Evolutionary conservation across 768 basidiomycete species (phyloP).

Genomic region (Leccinum barrowsii): DNA sequence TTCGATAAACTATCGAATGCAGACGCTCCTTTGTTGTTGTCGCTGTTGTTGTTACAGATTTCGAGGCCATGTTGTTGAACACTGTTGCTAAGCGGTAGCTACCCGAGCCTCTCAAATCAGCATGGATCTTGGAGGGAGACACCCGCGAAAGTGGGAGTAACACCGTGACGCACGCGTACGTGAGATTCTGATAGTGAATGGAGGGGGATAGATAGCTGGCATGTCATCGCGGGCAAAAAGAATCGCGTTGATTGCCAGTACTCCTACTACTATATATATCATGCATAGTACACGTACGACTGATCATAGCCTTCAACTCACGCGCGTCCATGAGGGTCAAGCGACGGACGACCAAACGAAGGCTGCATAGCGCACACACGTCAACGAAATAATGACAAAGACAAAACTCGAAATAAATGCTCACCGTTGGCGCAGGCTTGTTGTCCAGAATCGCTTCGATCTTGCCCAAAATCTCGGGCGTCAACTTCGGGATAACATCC

Average conservation of each 20-base stretch:
- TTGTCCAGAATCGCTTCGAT: constrained; percentile 51
- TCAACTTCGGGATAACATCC: constrained; percentile 51
- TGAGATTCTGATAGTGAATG: background rate
- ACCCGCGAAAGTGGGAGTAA: no score
- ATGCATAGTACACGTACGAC: background rate
- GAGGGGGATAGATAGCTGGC: background rate
- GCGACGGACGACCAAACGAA: constrained; percentile 25
- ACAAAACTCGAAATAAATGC: constrained; percentile 6
- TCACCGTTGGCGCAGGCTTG: constrained; percentile 31
- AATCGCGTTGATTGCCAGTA: background rate
- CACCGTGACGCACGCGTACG: no score
- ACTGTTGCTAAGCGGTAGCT: no score
- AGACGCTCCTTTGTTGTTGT: no score
- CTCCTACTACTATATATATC: background rate
- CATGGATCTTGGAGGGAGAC: no score
- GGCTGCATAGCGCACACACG: constrained; percentile 13
- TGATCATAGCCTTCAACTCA: constrained; percentile 2
- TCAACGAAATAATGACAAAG: background rate
- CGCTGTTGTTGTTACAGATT: no score
- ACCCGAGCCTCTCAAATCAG: no score
- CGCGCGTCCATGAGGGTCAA: constrained; percentile 28
- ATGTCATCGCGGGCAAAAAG: background rate
- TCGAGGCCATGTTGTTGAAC: no score
- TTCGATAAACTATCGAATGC: no score
- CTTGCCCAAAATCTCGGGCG: constrained; percentile 45